phyloP scores from a whole-genome alignment of 2,329 filamentous ascomycete species.

The Raffaelea albimanens region DNA sequence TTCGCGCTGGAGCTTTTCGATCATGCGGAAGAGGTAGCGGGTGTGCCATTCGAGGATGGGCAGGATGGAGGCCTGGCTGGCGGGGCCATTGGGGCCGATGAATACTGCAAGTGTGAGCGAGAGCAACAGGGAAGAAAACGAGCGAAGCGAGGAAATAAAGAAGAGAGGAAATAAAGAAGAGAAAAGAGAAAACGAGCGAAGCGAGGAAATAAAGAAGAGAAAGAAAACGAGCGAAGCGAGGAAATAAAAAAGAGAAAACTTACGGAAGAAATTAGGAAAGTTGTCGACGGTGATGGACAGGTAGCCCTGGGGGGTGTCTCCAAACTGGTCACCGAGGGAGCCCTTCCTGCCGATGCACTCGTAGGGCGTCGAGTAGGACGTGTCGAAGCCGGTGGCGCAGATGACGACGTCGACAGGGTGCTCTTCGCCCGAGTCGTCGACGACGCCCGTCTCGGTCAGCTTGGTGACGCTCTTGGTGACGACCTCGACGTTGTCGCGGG shows the following conservation, averaged over 20 bases:
- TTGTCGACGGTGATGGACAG: constrained; percentile 20
- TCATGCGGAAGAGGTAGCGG: constrained; percentile 19
- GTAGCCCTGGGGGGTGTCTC: constrained; percentile 49
- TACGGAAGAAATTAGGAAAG: constrained; percentile 16
- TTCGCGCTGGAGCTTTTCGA: constrained; percentile 19
- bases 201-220: too few species aligned
- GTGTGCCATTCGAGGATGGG: constrained; percentile 20
- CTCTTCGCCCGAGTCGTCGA: constrained; percentile 16
- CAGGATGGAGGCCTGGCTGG: constrained; percentile 12
- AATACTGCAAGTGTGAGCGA: constrained; percentile 7
- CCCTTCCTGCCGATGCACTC: constrained; percentile 5
- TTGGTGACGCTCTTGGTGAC: constrained; percentile 27
- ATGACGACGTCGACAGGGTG: constrained; percentile 17
- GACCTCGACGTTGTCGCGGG: constrained; percentile 32
- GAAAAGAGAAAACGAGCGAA: too few species aligned
- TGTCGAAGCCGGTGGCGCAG: constrained; percentile 29
- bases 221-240: too few species aligned
- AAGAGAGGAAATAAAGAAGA: too few species aligned
- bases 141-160: too few species aligned
- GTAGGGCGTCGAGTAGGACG: constrained; percentile 22
- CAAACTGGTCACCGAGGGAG: constrained; percentile 12
- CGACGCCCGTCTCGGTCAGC: constrained; percentile 22
- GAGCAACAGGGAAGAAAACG: too few species aligned
- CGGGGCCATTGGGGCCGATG: constrained; percentile 14
- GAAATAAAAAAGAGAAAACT: too few species aligned